phyloP scores from a whole-genome alignment of 768 basidiomycete species.

The Cyclocybe aegerita region DNA sequence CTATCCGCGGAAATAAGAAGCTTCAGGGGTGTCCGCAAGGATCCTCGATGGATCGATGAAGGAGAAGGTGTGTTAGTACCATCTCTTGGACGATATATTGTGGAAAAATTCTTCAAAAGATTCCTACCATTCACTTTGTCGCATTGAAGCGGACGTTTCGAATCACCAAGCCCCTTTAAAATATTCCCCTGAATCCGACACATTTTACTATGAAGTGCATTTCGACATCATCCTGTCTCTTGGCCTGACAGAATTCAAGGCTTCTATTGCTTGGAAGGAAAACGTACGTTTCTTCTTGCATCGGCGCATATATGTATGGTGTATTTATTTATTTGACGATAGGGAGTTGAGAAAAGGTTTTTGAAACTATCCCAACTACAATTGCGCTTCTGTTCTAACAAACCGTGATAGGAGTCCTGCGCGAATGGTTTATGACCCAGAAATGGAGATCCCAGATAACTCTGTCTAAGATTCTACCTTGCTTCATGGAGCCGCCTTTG shows the following conservation, averaged over 20 bases:
- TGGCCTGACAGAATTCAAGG: constrained; percentile 47
- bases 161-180: background rate
- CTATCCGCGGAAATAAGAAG: constrained; percentile 17
- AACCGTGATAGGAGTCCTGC: constrained; percentile 36
- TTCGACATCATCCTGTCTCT: constrained; percentile 42
- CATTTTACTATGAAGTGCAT: constrained; percentile 21
- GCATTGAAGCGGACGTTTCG: constrained; percentile 15
- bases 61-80: background rate
- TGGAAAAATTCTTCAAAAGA: too few relatives aligned
- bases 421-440: constrained; percentile 23
- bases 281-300: constrained; percentile 24
- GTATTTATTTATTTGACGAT: too few relatives aligned
- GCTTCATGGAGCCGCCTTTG: too few relatives aligned
- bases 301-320: too few relatives aligned
- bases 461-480: too few relatives aligned
- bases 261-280: constrained; percentile 46
- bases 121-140: constrained; percentile 12
- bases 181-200: constrained; percentile 2
- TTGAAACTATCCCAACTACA: constrained; percentile 24
- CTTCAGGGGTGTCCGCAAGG: constrained; percentile 20
- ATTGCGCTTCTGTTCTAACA: constrained; percentile 44
- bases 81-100: too few relatives aligned
- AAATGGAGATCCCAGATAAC: background rate
- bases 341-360: too few relatives aligned
- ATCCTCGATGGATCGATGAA: constrained; percentile 9